These are phyloP conservation scores for Amesomyces nigricolor DNA, from an alignment of 2,329 filamentous ascomycete species.

Conservation along the genomic window DNA sequence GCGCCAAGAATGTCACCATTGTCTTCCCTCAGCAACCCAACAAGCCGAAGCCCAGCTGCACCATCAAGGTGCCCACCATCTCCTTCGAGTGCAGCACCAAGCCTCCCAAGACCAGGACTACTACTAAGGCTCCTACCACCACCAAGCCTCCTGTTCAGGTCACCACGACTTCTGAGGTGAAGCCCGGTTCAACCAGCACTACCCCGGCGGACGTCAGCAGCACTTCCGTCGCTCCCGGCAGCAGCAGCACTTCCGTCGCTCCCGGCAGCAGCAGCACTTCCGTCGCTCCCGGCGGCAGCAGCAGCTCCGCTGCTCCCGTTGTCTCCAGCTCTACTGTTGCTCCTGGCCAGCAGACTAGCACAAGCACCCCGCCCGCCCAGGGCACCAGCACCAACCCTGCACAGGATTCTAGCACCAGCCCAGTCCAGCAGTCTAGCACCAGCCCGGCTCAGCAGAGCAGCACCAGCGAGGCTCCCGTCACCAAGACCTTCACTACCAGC, in stretches of 20 bases:
- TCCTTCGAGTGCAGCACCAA: slow-evolving; percentile 62
- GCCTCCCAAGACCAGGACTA: slow-evolving; percentile 29
- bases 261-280: not conserved
- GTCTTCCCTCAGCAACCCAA: slow-evolving; percentile 55
- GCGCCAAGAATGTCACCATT: slow-evolving; percentile 75
- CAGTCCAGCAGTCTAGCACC: slow-evolving; percentile 6
- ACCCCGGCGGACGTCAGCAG: slow-evolving; percentile 6
- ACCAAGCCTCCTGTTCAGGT: slow-evolving; percentile 8
- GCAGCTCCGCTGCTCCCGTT: slow-evolving; percentile 13
- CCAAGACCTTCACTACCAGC: slow-evolving; percentile 43
- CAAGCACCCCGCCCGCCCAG: too few relatives aligned
- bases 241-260: not conserved
- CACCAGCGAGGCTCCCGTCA: slow-evolving; percentile 41
- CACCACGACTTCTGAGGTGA: slow-evolving; percentile 15
- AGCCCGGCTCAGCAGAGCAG: slow-evolving; percentile 12
- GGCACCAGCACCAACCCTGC: not conserved
- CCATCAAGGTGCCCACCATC: slow-evolving; percentile 67
- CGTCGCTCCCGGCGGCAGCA: not conserved
- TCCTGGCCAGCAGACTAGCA: not conserved
- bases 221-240: not conserved
- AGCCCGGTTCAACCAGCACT: slow-evolving; percentile 1
- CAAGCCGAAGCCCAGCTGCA: slow-evolving; percentile 55
- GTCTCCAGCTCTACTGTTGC: slow-evolving; percentile 27
- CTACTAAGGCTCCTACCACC: slow-evolving; percentile 8
- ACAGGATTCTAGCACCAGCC: not conserved